Percentiles rank a stretch among this genome's conserved stretches.
Evolutionary conservation across 495 filamentous ascomycete species (phyloP).

Genomic region (Barbatosphaeria neglecta): DNA sequence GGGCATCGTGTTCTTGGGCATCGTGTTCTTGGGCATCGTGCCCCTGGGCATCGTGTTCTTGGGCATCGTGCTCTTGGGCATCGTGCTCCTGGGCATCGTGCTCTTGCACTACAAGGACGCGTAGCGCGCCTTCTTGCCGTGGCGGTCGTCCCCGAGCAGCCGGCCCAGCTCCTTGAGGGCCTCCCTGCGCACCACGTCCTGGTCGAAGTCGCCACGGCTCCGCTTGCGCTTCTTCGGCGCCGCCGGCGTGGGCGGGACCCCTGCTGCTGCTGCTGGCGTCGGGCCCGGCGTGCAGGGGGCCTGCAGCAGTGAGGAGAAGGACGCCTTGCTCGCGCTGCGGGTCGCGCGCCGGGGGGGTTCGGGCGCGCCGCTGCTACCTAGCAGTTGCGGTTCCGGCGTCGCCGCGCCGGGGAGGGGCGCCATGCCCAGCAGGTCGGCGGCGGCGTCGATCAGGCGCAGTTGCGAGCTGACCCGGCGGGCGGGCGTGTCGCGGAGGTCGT

Average conservation of each 20-base stretch:
- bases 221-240: no score
- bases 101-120: neutral
- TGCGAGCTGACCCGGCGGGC: neutral
- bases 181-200: neutral
- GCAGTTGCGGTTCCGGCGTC: neutral
- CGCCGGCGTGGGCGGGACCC: no score
- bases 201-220: neutral
- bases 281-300: neutral
- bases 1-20: no score
- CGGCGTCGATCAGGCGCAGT: neutral
- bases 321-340: neutral
- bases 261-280: neutral
- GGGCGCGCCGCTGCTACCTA: neutral
- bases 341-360: neutral
- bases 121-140: neutral
- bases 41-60: no score
- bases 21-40: no score
- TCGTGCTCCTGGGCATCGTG: neutral
- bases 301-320: neutral
- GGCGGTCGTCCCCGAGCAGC: neutral
- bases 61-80: no score
- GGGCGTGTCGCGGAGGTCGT: neutral
- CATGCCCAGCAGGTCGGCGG: neutral
- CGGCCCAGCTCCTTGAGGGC: neutral
- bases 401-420: neutral